These are phyloP conservation scores for Drosera spatulata DNA, from an alignment of 179 eudicot genomes.

Conservation along the genomic window DNA sequence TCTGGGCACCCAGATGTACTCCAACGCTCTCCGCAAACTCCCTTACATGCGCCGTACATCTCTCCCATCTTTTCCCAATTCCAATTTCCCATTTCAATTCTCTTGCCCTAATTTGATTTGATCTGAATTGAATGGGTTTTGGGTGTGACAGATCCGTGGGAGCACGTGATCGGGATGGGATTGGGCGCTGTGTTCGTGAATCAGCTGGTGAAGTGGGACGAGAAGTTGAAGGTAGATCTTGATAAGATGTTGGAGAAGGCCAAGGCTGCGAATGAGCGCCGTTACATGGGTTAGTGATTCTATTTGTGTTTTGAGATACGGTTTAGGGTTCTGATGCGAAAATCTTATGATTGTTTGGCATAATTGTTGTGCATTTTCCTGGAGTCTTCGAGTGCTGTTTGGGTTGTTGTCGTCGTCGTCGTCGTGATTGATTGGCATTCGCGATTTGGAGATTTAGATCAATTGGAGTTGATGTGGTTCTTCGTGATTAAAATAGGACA, in stretches of 20 bases:
- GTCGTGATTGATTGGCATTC: too few relatives aligned
- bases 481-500: too few relatives aligned
- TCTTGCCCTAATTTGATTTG: neutral
- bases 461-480: too few relatives aligned
- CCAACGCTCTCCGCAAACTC: conserved; percentile 92
- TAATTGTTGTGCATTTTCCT: too few relatives aligned
- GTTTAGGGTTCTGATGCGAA: too few relatives aligned
- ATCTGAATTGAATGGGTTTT: too few relatives aligned
- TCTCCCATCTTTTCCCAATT: neutral
- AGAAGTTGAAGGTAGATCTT: conserved; percentile 61
- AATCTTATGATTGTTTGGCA: too few relatives aligned
- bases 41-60: conserved; percentile 93
- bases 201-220: conserved; percentile 88
- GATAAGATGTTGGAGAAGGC: conserved; percentile 83
- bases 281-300: conserved; percentile 60
- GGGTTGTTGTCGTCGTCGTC: too few relatives aligned
- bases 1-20: conserved; percentile 88
- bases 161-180: conserved; percentile 92
- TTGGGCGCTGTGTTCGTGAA: conserved; percentile 70
- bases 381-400: too few relatives aligned
- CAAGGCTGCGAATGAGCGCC: conserved; percentile 88
- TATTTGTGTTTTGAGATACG: neutral
- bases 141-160: conserved; percentile 77
- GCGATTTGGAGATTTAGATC: too few relatives aligned
- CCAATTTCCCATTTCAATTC: neutral